Evolutionary conservation across 1,284 basidiomycete genomes (phyloP), one percentile per base, ranked within the genome.

Genomic region (Ustilago lituana): DNA sequence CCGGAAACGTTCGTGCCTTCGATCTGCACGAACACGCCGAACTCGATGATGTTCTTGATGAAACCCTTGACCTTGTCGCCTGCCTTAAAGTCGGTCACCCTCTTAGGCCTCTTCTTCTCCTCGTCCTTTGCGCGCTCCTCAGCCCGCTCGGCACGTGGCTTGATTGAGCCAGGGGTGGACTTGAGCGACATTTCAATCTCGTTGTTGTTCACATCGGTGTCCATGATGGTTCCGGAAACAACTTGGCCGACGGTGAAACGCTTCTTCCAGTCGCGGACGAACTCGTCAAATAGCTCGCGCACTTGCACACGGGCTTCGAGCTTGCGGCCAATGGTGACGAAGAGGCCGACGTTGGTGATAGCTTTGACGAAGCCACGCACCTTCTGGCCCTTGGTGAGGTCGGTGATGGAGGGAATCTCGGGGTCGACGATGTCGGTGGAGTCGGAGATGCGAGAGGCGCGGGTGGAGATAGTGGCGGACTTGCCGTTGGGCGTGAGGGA

Each of bases 231-330:
- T 50, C 94, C 94, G 58, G 88, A 88, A 17, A 98, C 93, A 4
- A 97, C 83, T 78, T 97, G 93, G 73, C 92, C 90, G 38, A 87
- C 84, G 57, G 87, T 84, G 83, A 98, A 98, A 5, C 86, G 87
- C 31, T 86, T 84, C 84, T 94, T 90, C 94, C 95, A 98, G 50
- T 98, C 94, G 83, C 97, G 95, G 89, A 82, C 94, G 90, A 81
- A 95, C 92, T 27, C 71, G 60, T 82, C 80, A 29, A 79, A 78
- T 12, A 96, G 86, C 83, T 97, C 93, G 81, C 88, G 90, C 81
- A 98, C 98, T 83, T 95, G 93, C 22, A 98, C 90, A 20, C 95
- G 89, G 50, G 91, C 94, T 76, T 93, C 92, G 29, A 96, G 84
- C 44, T 87, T 87, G 45, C 90, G 87, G 15, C 92, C 93, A 20